These are phyloP conservation scores for Cucumis cinereus DNA, from an alignment of 306 rosid species.

Conservation along the genomic window DNA sequence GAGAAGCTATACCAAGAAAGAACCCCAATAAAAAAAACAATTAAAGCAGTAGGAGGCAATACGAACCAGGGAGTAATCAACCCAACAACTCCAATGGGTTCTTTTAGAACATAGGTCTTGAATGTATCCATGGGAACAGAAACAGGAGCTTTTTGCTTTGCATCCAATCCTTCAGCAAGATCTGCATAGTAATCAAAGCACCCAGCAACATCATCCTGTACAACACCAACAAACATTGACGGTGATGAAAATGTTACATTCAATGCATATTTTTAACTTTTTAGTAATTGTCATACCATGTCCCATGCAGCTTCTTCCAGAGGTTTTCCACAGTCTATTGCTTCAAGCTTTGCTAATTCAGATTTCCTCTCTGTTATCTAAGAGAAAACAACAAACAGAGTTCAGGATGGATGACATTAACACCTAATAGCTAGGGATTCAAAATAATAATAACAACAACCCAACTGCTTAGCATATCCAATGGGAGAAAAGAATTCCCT, in stretches of 20 bases:
- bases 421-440: background rate
- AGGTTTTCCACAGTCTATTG: slow-evolving; percentile 80
- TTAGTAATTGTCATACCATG: slow-evolving; percentile 26
- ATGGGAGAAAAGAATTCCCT: background rate
- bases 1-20: background rate
- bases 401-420: background rate
- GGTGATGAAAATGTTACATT: background rate
- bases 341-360: slow-evolving; percentile 53
- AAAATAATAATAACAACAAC: background rate
- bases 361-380: slow-evolving; percentile 60
- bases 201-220: slow-evolving; percentile 96
- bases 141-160: slow-evolving; percentile 60
- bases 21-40: background rate
- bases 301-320: slow-evolving; percentile 95
- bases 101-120: slow-evolving; percentile 59
- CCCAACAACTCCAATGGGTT: slow-evolving; percentile 86
- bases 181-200: slow-evolving; percentile 94
- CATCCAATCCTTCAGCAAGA: slow-evolving; percentile 87
- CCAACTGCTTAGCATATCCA: background rate
- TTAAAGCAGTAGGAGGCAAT: background rate
- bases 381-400: background rate
- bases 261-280: background rate
- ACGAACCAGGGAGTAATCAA: slow-evolving; percentile 87
- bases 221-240: background rate
- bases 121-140: slow-evolving; percentile 82